Evolutionary conservation across 2,329 filamentous ascomycete species (phyloP), one percentile per base, ranked within the genome.

Genomic region (Sphaceloma murrayae): DNA sequence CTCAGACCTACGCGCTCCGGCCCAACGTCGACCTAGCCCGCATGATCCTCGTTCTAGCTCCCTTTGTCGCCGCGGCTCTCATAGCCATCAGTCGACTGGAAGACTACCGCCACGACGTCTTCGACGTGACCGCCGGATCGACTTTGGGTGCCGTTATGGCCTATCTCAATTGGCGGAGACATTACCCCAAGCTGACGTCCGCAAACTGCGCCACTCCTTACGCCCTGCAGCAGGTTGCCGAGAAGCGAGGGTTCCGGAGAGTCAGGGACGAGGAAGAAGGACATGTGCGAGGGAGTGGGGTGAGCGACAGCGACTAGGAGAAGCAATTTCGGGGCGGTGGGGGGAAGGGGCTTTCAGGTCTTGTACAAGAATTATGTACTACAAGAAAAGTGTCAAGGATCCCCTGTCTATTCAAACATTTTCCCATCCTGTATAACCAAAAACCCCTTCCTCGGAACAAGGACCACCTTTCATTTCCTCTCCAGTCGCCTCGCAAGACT

Each of bases 401-500:
- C n/a, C n/a, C n/a, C n/a, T n/a, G n/a, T n/a, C n/a, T n/a, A n/a
- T n/a, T n/a, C n/a, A n/a, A n/a, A n/a, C n/a, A n/a, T n/a, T n/a
- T n/a, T n/a, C n/a, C 24, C 24, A 27, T 6, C 11, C 24, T 27
- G 11, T 27, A 27, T 27, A 27, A 6, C 24, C 6, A 11, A 27
- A 27, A 27, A 27, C 11, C 6, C 24, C 24, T n/a, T n/a, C n/a
- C n/a, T n/a, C n/a, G n/a, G n/a, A n/a, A n/a, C n/a, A n/a, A n/a
- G n/a, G n/a, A n/a, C n/a, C n/a, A n/a, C n/a, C n/a, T 14, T 4
- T 22, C 24, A 40, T 30, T 57, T 72, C 52, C 72, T 62, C 46
- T 70, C 68, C 48, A 93, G 60, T 21, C 76, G 93, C 22, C 69
- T 76, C 63, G 93, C 82, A 53, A 94, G 64, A 38, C 73, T 80